Conservation (phyloP, 2,329 filamentous ascomycete genomes). For the Fusarium pininemorale region DNA sequence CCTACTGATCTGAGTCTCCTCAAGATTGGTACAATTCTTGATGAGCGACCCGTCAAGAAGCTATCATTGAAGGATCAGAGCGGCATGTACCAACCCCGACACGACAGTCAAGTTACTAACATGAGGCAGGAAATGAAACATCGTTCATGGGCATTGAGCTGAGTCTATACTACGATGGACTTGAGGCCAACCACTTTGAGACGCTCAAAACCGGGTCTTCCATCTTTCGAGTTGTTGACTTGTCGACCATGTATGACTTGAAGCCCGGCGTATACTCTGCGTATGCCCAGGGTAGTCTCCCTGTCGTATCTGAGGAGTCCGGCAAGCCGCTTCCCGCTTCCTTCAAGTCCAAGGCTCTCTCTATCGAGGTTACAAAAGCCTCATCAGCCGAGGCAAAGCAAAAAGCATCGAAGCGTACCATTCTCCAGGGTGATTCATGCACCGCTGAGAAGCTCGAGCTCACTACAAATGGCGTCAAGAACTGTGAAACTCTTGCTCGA, state of each 20-base stretch:
- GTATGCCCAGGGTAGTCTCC: conserved; percentile 8
- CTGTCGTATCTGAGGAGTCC: neutral
- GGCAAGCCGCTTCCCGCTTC: neutral
- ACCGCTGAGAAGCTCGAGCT: conserved; percentile 3
- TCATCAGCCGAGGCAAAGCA: conserved; percentile 8
- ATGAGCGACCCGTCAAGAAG: conserved; percentile 25
- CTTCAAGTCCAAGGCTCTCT: conserved; percentile 10
- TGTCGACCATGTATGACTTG: conserved; percentile 14
- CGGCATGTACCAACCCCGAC: neutral
- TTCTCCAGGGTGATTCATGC: conserved; percentile 4
- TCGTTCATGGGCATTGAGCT: conserved; percentile 23
- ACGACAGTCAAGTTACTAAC: neutral
- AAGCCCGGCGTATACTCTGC: conserved; percentile 19
- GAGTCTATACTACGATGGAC: conserved; percentile 23
- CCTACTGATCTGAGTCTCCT: conserved; percentile 1
- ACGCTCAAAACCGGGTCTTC: conserved; percentile 10
- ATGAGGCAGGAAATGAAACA: neutral
- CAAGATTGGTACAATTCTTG: conserved; percentile 25
- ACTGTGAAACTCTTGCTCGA: conserved; percentile 27
- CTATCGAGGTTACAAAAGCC: neutral
- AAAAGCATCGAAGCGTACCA: neutral
- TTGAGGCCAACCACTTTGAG: conserved; percentile 12
- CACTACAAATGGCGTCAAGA: conserved; percentile 6
- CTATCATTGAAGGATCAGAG: neutral
- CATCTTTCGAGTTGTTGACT: conserved; percentile 4